phyloP scores from a whole-genome alignment of 768 basidiomycete genomes.

The Suillus subalutaceus region DNA sequence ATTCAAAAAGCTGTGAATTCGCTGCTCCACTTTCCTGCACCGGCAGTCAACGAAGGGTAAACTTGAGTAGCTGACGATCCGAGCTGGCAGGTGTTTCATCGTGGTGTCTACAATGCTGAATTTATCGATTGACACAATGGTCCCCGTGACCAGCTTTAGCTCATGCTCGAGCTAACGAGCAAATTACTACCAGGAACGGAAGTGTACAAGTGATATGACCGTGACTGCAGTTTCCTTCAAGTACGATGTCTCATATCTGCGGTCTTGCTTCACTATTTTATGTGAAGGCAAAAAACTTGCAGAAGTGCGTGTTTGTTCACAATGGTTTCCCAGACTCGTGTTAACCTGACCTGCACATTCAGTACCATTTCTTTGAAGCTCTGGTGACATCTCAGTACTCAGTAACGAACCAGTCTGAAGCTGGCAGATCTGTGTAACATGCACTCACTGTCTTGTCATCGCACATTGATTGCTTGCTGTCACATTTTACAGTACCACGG shows the following conservation, averaged over 20 bases:
- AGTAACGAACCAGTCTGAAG: too few relatives aligned
- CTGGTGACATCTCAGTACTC: background rate
- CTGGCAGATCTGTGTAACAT: background rate
- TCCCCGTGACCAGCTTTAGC: too few relatives aligned
- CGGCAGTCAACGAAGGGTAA: too few relatives aligned
- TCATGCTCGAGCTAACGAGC: too few relatives aligned
- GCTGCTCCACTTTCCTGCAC: too few relatives aligned
- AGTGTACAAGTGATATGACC: too few relatives aligned
- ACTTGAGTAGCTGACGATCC: too few relatives aligned
- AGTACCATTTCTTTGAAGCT: background rate
- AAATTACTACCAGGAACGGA: too few relatives aligned
- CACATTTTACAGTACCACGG: background rate
- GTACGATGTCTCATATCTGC: background rate
- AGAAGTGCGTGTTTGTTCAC: background rate
- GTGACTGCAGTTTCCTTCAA: background rate
- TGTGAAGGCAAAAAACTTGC: background rate
- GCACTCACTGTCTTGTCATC: background rate
- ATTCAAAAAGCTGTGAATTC: too few relatives aligned
- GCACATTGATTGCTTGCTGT: background rate
- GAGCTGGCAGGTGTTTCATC: too few relatives aligned
- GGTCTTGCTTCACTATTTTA: background rate
- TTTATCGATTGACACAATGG: too few relatives aligned
- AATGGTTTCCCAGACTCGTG: background rate
- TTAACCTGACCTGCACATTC: background rate
- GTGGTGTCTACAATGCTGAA: too few relatives aligned